Conservation (phyloP, 371 early-diverging fungal species). For the Polyrhizophydium stewartii region DNA sequence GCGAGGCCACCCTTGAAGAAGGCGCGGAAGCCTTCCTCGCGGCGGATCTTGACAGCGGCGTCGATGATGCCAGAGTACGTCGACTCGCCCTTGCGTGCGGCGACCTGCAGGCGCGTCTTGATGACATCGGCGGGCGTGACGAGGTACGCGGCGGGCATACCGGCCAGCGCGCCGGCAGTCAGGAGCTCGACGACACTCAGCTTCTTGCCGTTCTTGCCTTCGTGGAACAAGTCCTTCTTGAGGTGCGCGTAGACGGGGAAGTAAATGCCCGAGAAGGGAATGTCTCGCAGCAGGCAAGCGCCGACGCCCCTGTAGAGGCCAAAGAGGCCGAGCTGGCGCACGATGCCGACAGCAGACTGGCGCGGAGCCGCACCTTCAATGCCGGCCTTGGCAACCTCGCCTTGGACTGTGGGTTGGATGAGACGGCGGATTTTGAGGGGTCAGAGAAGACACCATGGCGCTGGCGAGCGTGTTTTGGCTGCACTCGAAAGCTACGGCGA, state of each 20-base stretch:
- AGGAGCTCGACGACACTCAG: slow-evolving; percentile 73
- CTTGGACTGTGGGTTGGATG: slow-evolving; percentile 28
- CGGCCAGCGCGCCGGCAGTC: slow-evolving; percentile 89
- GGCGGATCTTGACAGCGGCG: slow-evolving; percentile 79
- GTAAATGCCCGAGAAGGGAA: slow-evolving; percentile 96
- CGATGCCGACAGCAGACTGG: slow-evolving; percentile 81
- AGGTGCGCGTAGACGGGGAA: slow-evolving; percentile 94
- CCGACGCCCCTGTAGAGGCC: slow-evolving; percentile 94
- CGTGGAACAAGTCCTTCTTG: slow-evolving; percentile 80
- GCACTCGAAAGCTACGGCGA: too few species aligned
- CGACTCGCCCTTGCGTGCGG: slow-evolving; percentile 84
- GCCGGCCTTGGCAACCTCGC: slow-evolving; percentile 34
- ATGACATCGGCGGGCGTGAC: slow-evolving; percentile 98
- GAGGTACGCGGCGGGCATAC: slow-evolving; percentile 96
- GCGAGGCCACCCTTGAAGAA: slow-evolving; percentile 90
- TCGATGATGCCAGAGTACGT: slow-evolving; percentile 82
- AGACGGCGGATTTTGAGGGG: too few species aligned
- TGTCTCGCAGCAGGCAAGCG: slow-evolving; percentile 89
- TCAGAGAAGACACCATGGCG: too few species aligned
- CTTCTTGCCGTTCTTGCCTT: slow-evolving; percentile 71
- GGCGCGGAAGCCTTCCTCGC: slow-evolving; percentile 89
- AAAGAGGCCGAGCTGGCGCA: slow-evolving; percentile 85
- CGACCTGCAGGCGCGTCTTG: slow-evolving; percentile 96
- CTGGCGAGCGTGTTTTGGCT: too few species aligned
- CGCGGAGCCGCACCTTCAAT: slow-evolving; percentile 42